A percentile compares a stretch with the other conserved stretches of the same genome.
Conservation (phyloP, 2,329 filamentous ascomycete species). For the Colletotrichum sp. region DNA sequence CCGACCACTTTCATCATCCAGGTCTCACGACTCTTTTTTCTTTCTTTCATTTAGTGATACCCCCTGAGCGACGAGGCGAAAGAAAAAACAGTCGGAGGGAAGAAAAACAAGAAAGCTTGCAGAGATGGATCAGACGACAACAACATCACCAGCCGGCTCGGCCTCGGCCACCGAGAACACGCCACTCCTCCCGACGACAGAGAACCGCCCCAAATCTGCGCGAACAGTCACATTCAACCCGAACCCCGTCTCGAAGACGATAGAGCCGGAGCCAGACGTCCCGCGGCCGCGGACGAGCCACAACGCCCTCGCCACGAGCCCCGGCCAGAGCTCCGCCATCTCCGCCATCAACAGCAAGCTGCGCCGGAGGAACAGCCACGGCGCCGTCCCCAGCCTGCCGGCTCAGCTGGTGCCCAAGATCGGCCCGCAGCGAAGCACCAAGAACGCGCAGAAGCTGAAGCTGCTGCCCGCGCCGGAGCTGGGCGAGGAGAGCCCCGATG, state of each 20-base stretch:
- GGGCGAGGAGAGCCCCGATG: constrained; percentile 77
- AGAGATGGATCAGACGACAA: constrained; percentile 23
- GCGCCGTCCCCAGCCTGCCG: constrained; percentile 45
- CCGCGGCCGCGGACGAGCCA: constrained; percentile 32
- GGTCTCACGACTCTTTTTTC: background rate
- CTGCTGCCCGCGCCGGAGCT: constrained; percentile 90
- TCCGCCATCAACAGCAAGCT: constrained; percentile 87
- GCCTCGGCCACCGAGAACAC: constrained; percentile 33
- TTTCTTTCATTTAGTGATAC: constrained; percentile 7
- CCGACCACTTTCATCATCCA: background rate
- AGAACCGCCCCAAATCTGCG: constrained; percentile 46
- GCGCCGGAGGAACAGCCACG: constrained; percentile 83
- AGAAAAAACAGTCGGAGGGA: background rate
- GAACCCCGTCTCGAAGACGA: constrained; percentile 66
- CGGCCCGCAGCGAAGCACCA: constrained; percentile 91
- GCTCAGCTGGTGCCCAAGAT: constrained; percentile 68
- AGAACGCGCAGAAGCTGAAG: constrained; percentile 96
- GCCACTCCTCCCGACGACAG: constrained; percentile 37
- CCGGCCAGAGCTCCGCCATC: constrained; percentile 57
- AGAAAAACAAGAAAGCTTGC: background rate
- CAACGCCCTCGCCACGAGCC: constrained; percentile 35
- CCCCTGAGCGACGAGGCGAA: background rate
- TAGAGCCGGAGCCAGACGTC: constrained; percentile 52
- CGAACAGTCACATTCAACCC: constrained; percentile 82
- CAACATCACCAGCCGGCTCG: background rate